Conservation (phyloP, 441 rosid genomes). For the Eugenia klotzschiana region DNA sequence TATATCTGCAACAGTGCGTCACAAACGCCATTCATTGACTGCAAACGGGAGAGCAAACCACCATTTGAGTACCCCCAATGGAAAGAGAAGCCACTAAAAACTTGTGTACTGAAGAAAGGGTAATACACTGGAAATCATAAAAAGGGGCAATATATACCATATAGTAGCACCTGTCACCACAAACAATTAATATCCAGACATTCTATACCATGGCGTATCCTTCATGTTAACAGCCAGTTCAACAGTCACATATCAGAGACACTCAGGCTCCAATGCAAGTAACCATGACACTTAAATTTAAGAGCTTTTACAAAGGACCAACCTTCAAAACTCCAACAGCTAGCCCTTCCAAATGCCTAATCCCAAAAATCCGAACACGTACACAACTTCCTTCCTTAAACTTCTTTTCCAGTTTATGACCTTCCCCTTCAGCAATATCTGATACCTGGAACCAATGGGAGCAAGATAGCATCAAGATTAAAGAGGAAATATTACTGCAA, state of each 20-base stretch:
- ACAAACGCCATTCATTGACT: neutral
- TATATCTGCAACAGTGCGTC: neutral
- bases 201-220: neutral
- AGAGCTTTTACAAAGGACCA: conserved; percentile 1
- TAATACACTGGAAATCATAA: neutral
- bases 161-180: neutral
- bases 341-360: conserved; percentile 85
- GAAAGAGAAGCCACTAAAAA: neutral
- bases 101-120: neutral
- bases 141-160: neutral
- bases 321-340: conserved; percentile 88
- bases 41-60: neutral
- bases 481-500: conserved; percentile 1
- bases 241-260: neutral
- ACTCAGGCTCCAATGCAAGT: neutral
- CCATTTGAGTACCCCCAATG: neutral
- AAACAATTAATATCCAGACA: neutral
- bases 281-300: neutral
- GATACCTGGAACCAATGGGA: conserved; percentile 36
- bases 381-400: conserved; percentile 64
- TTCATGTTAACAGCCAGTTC: neutral
- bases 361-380: conserved; percentile 81
- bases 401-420: conserved; percentile 62
- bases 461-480: conserved; percentile 3
- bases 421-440: conserved; percentile 81